Base-by-base conservation (phyloP, 257 asterid genomes). In the Solanum tacnaense region DNA sequence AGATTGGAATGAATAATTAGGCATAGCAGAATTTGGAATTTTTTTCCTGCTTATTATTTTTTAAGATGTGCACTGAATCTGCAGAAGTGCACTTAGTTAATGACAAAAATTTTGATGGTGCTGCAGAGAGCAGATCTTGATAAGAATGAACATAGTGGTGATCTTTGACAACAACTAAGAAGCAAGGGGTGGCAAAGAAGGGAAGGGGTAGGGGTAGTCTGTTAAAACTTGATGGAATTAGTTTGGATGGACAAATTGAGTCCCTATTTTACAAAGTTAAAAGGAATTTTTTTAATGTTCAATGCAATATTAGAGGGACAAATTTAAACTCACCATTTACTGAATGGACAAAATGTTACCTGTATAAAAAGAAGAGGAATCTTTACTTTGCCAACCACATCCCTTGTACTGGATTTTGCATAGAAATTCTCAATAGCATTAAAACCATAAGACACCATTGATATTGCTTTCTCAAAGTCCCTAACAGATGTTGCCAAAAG, bases 351-450 rank as follows among this genome's bases (percentile, higher is more conserved):
- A 81, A 46, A 27, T 15, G 86, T 67, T 44, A 97, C 99, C 99
- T 97, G 99, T 86, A 97, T 93, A 87, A 95, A 97, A 86, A 97
- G 96, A 91, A 94, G 94, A 87, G 99, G 99, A 89, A 97, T 92
- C 94, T 94, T 94, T 93, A 97, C 96, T 89, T 92, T 92, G 87
- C 95, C 94, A 75, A 96, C 92, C 89, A 94, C 90, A 89, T 94
- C 92, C 75, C 95, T 90, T 27, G 99, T 93, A 92, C 99, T 95
- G 90, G 95, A 95, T 89, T 94, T 92, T 62, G 93, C 96, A 92
- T 97, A 97, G 86, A 96, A 97, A 79, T 96, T 93, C 83, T 94
- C 98, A 67, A 97, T 89, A 60, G 92, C 87, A 87, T 93, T 91
- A 87, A 91, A 93, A 86, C 98, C 99, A 90, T 93, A 91, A 84